These are phyloP conservation scores for Trypanosoma melophagium DNA, from an alignment of 208 protist species.

Conservation along the genomic window DNA sequence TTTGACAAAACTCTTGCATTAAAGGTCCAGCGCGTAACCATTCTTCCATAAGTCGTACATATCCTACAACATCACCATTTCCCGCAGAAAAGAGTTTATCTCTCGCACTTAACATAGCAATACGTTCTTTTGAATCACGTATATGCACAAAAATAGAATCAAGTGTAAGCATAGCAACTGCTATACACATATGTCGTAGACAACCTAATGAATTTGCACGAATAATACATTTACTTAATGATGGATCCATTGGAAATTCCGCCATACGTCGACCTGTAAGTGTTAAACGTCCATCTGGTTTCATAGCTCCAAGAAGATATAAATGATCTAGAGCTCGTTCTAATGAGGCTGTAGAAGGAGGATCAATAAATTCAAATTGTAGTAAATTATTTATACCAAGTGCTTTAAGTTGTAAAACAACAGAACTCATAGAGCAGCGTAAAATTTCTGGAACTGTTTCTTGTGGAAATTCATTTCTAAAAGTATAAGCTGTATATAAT, in stretches of 20 bases:
- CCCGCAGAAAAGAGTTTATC: constrained; percentile 74
- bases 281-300: constrained; percentile 97
- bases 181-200: constrained; percentile 87
- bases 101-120: constrained; percentile 69
- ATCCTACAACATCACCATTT: constrained; percentile 84
- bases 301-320: constrained; percentile 98
- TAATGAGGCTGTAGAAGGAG: constrained; percentile 96
- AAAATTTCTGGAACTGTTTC: constrained; percentile 96
- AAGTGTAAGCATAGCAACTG: constrained; percentile 89
- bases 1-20: constrained; percentile 80
- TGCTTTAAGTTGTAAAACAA: constrained; percentile 96
- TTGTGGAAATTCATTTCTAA: constrained; percentile 93
- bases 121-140: constrained; percentile 81
- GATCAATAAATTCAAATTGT: constrained; percentile 98
- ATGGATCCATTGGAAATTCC: constrained; percentile 99
- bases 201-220: constrained; percentile 65
- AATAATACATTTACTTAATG: constrained; percentile 94
- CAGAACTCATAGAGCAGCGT: constrained; percentile 94
- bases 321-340: constrained; percentile 96
- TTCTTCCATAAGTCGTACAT: constrained; percentile 83
- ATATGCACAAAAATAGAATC: constrained; percentile 96
- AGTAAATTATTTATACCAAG: constrained; percentile 97
- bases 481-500: constrained; percentile 95
- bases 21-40: constrained; percentile 69
- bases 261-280: constrained; percentile 96